Conservation (phyloP, 73 alveolate species). For the Tetrahymena elliotti region DNA sequence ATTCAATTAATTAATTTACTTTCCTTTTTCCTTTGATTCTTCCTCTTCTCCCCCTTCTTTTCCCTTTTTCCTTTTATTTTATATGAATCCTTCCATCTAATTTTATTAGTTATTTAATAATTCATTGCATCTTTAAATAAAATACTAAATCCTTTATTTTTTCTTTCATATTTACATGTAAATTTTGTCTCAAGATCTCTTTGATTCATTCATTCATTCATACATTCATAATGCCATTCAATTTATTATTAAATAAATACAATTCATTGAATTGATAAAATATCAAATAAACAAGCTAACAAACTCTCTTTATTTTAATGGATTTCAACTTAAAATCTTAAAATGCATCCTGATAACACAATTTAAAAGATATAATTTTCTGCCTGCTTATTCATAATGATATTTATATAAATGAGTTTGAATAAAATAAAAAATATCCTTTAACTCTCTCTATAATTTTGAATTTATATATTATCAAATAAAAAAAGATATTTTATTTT, state of each 20-base stretch:
- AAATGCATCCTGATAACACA: not conserved
- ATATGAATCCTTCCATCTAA: not conserved
- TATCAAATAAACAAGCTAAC: not conserved
- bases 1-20: not conserved
- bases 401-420: not conserved
- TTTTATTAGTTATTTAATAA: not conserved
- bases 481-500: not conserved
- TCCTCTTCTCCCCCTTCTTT: not conserved
- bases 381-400: not conserved
- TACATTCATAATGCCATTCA: not conserved
- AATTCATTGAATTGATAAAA: not conserved
- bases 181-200: not conserved
- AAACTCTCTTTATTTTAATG: not conserved
- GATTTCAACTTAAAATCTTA: not conserved
- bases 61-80: not conserved
- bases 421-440: not conserved
- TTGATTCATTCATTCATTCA: not conserved
- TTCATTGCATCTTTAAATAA: not conserved
- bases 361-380: not conserved
- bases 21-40: not conserved
- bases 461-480: not conserved
- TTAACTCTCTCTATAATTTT: not conserved
- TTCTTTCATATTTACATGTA: not conserved
- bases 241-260: not conserved
- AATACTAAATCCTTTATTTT: not conserved